Conservation (phyloP, 805 yeast species). For the Candida vaughaniae region DNA sequence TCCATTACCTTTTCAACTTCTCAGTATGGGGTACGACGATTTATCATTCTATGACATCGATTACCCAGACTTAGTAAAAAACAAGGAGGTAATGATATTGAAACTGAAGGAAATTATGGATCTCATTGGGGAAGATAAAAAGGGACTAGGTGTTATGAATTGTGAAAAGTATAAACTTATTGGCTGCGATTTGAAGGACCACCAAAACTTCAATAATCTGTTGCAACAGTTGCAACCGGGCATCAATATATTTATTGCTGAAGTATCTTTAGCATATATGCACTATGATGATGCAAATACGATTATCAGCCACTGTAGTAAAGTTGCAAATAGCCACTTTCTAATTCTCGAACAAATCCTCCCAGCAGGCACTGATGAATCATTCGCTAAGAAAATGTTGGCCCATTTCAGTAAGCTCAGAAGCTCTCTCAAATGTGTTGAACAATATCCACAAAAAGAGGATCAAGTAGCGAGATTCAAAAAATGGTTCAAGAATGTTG, state of each 20-base stretch:
- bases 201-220: conserved; percentile 32
- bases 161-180: conserved; percentile 53
- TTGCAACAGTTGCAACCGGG: conserved; percentile 14
- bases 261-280: conserved; percentile 83
- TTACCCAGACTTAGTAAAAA: conserved; percentile 64
- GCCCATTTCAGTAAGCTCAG: conserved; percentile 63
- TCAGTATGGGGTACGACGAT: conserved; percentile 32
- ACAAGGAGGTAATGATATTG: conserved; percentile 54
- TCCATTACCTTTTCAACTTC: conserved; percentile 40
- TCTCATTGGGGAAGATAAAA: conserved; percentile 39
- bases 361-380: conserved; percentile 61
- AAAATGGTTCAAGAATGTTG: conserved; percentile 48
- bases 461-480: conserved; percentile 53
- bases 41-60: conserved; percentile 65
- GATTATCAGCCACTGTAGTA: conserved; percentile 50
- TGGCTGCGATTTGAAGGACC: conserved; percentile 66
- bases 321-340: conserved; percentile 52
- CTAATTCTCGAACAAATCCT: conserved; percentile 68
- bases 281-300: conserved; percentile 61
- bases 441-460: conserved; percentile 48
- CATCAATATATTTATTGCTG: conserved; percentile 67
- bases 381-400: conserved; percentile 75
- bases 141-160: conserved; percentile 17
- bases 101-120: conserved; percentile 44
- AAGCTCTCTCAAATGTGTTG: conserved; percentile 69